Conservation (phyloP, 169 alveolate genomes). For the Plasmodium relictum region DNA sequence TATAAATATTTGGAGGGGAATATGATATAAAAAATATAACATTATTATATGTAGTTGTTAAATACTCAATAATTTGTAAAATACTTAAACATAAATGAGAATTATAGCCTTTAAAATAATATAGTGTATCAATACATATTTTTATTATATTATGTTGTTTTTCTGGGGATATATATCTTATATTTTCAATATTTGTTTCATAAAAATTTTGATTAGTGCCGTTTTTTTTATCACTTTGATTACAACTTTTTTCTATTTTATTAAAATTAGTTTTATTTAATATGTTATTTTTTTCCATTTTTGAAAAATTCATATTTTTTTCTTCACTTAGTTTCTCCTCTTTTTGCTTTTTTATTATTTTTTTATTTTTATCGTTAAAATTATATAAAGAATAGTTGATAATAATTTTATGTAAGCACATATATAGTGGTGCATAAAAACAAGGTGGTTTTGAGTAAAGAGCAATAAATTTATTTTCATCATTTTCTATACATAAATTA, state of each 20-base stretch:
- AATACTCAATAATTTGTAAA: slow-evolving; percentile 60
- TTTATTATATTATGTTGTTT: slow-evolving; percentile 69
- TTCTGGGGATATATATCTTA: slow-evolving; percentile 61
- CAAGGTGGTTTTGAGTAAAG: slow-evolving; percentile 76
- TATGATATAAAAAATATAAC: slow-evolving; percentile 56
- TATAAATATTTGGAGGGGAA: slow-evolving; percentile 77
- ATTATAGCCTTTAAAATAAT: slow-evolving; percentile 72
- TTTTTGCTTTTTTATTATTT: slow-evolving; percentile 41
- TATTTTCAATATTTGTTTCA: slow-evolving; percentile 18
- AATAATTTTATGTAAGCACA: slow-evolving; percentile 73
- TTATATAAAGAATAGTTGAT: slow-evolving; percentile 61
- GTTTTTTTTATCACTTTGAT: slow-evolving; percentile 20
- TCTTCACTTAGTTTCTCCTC: slow-evolving; percentile 62
- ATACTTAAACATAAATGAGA: slow-evolving; percentile 66
- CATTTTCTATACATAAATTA: slow-evolving; percentile 42
- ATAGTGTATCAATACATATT: slow-evolving; percentile 70
- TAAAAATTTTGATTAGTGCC: neutral
- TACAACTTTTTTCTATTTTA: slow-evolving; percentile 23
- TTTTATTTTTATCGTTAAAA: slow-evolving; percentile 71
- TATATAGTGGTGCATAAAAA: slow-evolving; percentile 73
- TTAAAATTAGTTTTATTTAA: neutral
- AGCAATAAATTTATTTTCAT: slow-evolving; percentile 60
- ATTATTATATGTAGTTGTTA: slow-evolving; percentile 73
- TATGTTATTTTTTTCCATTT: slow-evolving; percentile 16
- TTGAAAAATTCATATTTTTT: neutral